Evolutionary conservation across 1,139 yeast species (phyloP).

Genomic region (Ashbya aceris): DNA sequence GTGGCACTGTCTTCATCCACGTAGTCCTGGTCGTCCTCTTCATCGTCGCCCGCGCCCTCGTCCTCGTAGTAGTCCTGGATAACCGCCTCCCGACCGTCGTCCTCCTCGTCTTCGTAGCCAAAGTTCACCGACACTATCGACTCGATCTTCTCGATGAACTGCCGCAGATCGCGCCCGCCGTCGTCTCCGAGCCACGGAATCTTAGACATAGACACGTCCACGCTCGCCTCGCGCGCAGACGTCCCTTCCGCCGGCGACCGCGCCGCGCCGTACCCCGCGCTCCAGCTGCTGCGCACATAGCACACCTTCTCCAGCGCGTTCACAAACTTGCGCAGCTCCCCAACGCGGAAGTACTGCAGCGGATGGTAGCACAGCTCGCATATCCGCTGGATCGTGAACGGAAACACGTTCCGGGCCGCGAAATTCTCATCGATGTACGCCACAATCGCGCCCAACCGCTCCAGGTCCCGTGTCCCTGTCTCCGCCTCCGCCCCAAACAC

Average conservation of each 20-base stretch:
- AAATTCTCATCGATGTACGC: slow-evolving; percentile 15
- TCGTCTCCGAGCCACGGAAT: slow-evolving; percentile 41
- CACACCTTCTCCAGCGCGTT: slow-evolving; percentile 24
- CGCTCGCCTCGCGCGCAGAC: slow-evolving; percentile 12
- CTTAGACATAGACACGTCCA: slow-evolving; percentile 31
- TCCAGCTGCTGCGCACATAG: slow-evolving; percentile 15
- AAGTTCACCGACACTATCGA: slow-evolving; percentile 24
- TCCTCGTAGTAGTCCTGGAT: slow-evolving; percentile 23
- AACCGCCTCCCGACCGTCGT: slow-evolving; percentile 18
- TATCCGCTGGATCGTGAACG: slow-evolving; percentile 27
- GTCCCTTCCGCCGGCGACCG: slow-evolving; percentile 5
- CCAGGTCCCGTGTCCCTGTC: slow-evolving; percentile 4
- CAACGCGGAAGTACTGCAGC: slow-evolving; percentile 21
- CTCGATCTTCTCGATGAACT: slow-evolving; percentile 28
- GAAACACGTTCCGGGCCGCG: slow-evolving; percentile 13
- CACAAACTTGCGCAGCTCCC: slow-evolving; percentile 24
- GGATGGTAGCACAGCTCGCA: slow-evolving; percentile 29
- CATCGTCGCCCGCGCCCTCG: slow-evolving; percentile 16
- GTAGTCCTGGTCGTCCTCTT: slow-evolving; percentile 9
- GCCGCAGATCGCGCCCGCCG: slow-evolving; percentile 19
- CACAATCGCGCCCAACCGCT: slow-evolving; percentile 10
- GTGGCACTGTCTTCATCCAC: slow-evolving; percentile 11
- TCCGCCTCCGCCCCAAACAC: slow-evolving; percentile 12
- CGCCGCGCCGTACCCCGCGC: neutral
- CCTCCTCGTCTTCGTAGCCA: slow-evolving; percentile 26